A percentile compares a stretch with the other conserved stretches of the same genome.
phyloP scores from a whole-genome alignment of 1,284 basidiomycete genomes.

The Puccinia horiana region DNA sequence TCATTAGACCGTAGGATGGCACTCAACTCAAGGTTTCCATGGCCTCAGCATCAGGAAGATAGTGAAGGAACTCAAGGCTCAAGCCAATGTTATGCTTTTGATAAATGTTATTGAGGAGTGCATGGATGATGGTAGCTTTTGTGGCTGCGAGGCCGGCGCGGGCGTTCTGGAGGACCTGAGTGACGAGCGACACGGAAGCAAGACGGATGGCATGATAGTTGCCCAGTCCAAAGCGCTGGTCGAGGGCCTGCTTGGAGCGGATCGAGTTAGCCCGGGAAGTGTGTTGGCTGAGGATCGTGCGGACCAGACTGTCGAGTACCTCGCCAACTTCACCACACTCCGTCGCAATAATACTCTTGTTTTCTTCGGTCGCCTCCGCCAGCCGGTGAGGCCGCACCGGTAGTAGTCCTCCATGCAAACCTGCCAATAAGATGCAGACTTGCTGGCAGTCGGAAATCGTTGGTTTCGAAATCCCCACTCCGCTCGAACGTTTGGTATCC shows the following conservation, averaged over 20 bases:
- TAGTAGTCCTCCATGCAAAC: slow-evolving; percentile 52
- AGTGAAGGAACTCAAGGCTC: slow-evolving; percentile 56
- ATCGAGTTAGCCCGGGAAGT: slow-evolving; percentile 69
- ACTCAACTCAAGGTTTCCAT: slow-evolving; percentile 63
- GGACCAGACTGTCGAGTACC: slow-evolving; percentile 71
- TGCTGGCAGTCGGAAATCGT: slow-evolving; percentile 52
- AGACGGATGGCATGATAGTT: slow-evolving; percentile 67
- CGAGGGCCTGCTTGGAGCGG: slow-evolving; percentile 67
- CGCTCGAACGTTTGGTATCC: not conserved
- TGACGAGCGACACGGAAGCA: slow-evolving; percentile 64
- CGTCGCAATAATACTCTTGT: slow-evolving; percentile 53
- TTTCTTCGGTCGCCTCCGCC: not conserved
- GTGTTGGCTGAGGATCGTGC: slow-evolving; percentile 74
- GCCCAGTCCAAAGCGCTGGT: slow-evolving; percentile 66
- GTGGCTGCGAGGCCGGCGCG: slow-evolving; percentile 73
- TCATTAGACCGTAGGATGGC: too few species aligned
- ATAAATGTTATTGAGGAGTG: slow-evolving; percentile 50
- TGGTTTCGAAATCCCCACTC: not conserved
- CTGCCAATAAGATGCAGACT: slow-evolving; percentile 55
- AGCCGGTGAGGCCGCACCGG: slow-evolving; percentile 24
- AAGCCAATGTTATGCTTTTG: slow-evolving; percentile 52
- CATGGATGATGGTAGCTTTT: slow-evolving; percentile 68
- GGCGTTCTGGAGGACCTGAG: slow-evolving; percentile 64
- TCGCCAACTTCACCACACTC: slow-evolving; percentile 58
- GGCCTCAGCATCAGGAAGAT: slow-evolving; percentile 65